Percentiles rank a stretch among this genome's conserved stretches.
Conservation (phyloP, 2,329 filamentous ascomycete species). For the Xenoacremonium recifei region DNA sequence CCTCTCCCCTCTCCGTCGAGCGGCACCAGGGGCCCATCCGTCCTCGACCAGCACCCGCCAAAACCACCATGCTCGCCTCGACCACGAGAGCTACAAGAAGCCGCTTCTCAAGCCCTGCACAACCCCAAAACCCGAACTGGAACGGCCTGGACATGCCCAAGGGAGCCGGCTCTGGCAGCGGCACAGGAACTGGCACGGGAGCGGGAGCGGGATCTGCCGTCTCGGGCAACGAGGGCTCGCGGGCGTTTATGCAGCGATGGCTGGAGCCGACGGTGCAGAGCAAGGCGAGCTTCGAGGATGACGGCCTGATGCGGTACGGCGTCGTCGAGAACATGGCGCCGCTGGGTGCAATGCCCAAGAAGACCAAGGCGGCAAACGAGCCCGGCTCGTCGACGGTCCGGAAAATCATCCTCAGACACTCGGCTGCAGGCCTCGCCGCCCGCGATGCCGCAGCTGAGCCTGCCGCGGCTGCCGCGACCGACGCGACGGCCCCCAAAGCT, state of each 20-base stretch:
- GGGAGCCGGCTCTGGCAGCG: no score
- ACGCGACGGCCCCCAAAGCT: slow-evolving; percentile 20
- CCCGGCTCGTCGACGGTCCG: slow-evolving; percentile 30
- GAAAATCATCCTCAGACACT: slow-evolving; percentile 47
- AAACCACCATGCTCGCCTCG: slow-evolving; percentile 37
- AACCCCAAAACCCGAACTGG: slow-evolving; percentile 27
- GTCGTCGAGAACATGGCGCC: slow-evolving; percentile 84
- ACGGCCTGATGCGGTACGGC: slow-evolving; percentile 69
- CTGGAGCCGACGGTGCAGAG: slow-evolving; percentile 57
- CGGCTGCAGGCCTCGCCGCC: slow-evolving; percentile 25
- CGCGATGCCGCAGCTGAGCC: slow-evolving; percentile 18
- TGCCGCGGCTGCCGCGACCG: slow-evolving; percentile 14
- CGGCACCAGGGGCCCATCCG: slow-evolving; percentile 16
- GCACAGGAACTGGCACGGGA: no score
- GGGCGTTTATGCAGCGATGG: slow-evolving; percentile 55
- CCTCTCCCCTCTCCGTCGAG: slow-evolving; percentile 22
- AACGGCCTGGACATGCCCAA: slow-evolving; percentile 38
- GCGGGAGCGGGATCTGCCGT: no score
- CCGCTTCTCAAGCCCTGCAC: slow-evolving; percentile 55
- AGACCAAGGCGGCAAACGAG: slow-evolving; percentile 35
- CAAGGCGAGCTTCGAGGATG: slow-evolving; percentile 75
- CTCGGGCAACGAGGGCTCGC: slow-evolving; percentile 35
- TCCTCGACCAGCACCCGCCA: slow-evolving; percentile 10
- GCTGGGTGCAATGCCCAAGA: slow-evolving; percentile 70
- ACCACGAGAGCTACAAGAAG: slow-evolving; percentile 52